Conservation (phyloP, 176 grass and related monocot species). For the Aegilops sharonensis region DNA sequence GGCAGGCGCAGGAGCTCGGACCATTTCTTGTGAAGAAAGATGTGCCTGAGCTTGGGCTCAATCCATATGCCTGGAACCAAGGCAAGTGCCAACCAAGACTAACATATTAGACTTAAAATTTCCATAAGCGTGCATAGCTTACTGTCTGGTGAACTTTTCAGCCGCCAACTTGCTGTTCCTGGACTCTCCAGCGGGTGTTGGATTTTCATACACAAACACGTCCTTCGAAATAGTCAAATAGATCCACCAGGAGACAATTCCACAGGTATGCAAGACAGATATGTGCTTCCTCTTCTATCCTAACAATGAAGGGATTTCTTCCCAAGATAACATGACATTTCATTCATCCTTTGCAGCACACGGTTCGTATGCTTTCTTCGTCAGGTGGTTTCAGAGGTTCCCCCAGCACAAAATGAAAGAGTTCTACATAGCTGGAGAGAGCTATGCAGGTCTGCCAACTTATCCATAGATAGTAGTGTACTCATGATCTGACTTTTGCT, state of each 20-base stretch:
- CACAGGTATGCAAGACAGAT: constrained; percentile 42
- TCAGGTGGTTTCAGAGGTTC: constrained; percentile 80
- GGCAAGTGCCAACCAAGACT: constrained; percentile 30
- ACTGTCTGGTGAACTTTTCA: constrained; percentile 31
- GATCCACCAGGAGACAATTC: constrained; percentile 60
- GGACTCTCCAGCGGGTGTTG: constrained; percentile 87
- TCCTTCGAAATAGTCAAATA: constrained; percentile 37
- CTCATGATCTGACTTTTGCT: not conserved
- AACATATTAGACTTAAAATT: not conserved
- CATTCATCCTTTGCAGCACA: constrained; percentile 34
- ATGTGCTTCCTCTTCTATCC: not conserved
- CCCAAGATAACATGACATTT: not conserved
- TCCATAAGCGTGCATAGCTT: not conserved
- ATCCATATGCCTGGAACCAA: constrained; percentile 72
- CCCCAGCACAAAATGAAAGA: constrained; percentile 58
- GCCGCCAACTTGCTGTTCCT: constrained; percentile 80
- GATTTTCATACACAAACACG: constrained; percentile 83
- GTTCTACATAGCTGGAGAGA: constrained; percentile 69
- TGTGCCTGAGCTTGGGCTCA: constrained; percentile 57
- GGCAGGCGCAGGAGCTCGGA: constrained; percentile 71
- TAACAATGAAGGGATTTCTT: not conserved
- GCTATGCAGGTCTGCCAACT: constrained; percentile 46
- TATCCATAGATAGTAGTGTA: not conserved
- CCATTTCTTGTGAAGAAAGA: constrained; percentile 79
- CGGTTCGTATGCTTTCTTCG: constrained; percentile 64